These are phyloP conservation scores for Candida labiduridarum DNA, from an alignment of 1,139 yeast species.

Conservation along the genomic window DNA sequence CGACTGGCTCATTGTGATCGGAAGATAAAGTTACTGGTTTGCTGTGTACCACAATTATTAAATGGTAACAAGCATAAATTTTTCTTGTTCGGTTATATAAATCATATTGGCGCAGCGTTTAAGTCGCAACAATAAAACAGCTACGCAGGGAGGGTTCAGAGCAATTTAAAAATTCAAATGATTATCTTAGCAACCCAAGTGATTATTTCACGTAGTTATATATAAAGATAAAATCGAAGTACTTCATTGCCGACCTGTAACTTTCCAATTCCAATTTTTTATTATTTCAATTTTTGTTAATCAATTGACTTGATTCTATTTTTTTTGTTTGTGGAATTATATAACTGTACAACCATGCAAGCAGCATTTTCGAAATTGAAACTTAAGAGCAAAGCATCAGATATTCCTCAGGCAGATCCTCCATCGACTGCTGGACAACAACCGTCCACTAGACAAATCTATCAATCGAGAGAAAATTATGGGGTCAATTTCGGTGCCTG, in stretches of 20 bases:
- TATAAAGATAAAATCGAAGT: background rate
- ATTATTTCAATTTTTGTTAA: background rate
- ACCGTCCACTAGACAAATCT: constrained; percentile 56
- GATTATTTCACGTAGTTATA: background rate
- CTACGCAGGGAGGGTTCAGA: background rate
- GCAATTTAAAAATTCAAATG: background rate
- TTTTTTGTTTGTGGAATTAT: background rate
- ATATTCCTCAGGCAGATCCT: constrained; percentile 29
- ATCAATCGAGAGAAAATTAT: constrained; percentile 66
- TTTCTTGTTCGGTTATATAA: too few species aligned
- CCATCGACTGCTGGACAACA: constrained; percentile 31
- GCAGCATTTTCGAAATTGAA: constrained; percentile 29
- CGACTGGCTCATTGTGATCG: background rate
- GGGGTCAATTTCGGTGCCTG: constrained; percentile 90
- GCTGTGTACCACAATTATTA: background rate
- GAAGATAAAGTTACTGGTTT: background rate
- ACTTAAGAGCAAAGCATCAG: constrained; percentile 39
- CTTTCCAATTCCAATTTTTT: background rate
- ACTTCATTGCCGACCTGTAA: background rate
- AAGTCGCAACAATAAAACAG: background rate
- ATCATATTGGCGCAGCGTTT: background rate
- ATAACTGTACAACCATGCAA: constrained; percentile 7
- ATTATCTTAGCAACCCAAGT: background rate
- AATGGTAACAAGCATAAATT: too few species aligned
- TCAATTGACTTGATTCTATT: background rate